Conservation (phyloP, 139 green algal genomes). For the Dunaliella primolecta region DNA sequence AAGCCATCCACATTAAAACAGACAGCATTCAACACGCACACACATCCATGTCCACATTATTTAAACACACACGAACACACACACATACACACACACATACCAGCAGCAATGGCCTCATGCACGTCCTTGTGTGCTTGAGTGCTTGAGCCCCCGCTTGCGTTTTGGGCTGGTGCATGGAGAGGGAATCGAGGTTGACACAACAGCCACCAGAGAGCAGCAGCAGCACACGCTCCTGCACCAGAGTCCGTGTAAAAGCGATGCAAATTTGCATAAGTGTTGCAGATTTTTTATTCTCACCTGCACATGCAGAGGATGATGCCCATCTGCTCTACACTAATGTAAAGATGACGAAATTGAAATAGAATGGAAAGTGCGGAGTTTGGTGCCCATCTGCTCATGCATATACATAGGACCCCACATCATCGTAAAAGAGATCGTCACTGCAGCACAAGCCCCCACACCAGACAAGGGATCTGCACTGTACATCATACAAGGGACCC, state of each 20-base stretch:
- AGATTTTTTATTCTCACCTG: not conserved
- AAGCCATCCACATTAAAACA: no score
- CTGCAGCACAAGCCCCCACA: no score
- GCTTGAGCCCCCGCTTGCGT: not conserved
- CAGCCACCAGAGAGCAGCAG: not conserved
- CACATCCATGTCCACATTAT: no score
- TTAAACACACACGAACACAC: no score
- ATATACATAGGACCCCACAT: no score
- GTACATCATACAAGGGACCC: no score
- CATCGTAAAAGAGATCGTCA: no score
- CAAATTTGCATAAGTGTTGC: not conserved
- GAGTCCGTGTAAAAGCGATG: not conserved
- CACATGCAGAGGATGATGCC: not conserved
- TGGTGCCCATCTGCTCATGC: not conserved
- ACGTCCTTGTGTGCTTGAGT: not conserved
- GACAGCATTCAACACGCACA: no score
- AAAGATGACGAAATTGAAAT: no score
- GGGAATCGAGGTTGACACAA: not conserved
- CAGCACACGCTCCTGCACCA: not conserved
- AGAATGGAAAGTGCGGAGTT: no score
- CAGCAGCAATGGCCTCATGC: not conserved
- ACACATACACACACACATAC: not conserved
- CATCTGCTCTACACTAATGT: not conserved
- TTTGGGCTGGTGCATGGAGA: not conserved
- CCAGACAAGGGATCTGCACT: no score